phyloP scores from a whole-genome alignment of 768 basidiomycete species.

The Russula compacta region DNA sequence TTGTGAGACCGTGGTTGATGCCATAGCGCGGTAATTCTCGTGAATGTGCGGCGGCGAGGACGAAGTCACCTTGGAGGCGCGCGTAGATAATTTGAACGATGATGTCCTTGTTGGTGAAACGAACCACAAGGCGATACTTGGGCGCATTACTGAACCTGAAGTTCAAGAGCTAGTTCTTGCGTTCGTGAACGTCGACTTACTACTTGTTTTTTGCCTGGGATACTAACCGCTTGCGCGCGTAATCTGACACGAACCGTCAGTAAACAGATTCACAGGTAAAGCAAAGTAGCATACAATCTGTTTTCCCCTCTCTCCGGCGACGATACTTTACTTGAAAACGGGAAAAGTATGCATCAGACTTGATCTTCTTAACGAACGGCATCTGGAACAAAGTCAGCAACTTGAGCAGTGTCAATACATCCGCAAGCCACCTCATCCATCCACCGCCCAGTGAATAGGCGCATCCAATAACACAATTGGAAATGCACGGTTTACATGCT shows the following conservation, averaged over 20 bases:
- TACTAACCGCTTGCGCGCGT: constrained; percentile 94
- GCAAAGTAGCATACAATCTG: constrained; percentile 60
- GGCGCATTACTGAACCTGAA: constrained; percentile 65
- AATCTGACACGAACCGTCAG: constrained; percentile 46
- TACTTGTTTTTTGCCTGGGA: constrained; percentile 99
- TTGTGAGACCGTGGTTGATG: constrained; percentile 96
- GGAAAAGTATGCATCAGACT: constrained; percentile 96
- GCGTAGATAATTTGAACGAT: constrained; percentile 95
- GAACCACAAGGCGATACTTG: constrained; percentile 97
- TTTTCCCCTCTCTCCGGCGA: constrained; percentile 95
- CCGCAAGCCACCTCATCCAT: constrained; percentile 25
- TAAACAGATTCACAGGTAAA: not conserved
- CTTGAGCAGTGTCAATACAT: not conserved
- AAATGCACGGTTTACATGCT: not conserved
- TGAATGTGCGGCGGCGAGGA: constrained; percentile 81
- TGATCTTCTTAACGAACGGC: constrained; percentile 98
- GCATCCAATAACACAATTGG: not conserved
- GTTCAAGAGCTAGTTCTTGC: not conserved
- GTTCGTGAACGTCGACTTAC: constrained; percentile 33
- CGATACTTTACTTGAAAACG: constrained; percentile 99
- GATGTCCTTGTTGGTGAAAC: constrained; percentile 96
- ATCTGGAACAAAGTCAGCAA: constrained; percentile 35
- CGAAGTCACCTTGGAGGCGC: constrained; percentile 93
- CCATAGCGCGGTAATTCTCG: constrained; percentile 92
- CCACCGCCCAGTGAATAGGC: constrained; percentile 27